phyloP scores from a whole-genome alignment of 495 filamentous ascomycete species.

The Talaromyces trachyspermus region DNA sequence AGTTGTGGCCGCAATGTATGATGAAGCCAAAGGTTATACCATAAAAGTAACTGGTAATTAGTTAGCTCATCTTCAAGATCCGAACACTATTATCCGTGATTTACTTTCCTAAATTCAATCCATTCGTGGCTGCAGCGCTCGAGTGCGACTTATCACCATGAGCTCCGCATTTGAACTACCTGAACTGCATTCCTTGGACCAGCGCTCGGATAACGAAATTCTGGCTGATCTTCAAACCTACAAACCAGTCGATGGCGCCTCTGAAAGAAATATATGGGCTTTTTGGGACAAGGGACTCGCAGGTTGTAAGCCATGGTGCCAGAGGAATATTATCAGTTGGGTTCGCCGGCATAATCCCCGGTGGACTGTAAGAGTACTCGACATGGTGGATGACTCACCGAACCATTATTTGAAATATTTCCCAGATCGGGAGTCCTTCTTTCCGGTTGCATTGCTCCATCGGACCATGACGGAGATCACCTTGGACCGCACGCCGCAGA shows the following conservation, averaged over 20 bases:
- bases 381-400: constrained; percentile 13
- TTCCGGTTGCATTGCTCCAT: constrained; percentile 12
- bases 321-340: constrained; percentile 20
- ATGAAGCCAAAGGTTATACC: background rate
- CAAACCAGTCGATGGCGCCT: constrained; percentile 9
- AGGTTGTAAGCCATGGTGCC: constrained; percentile 14
- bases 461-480: constrained; percentile 10
- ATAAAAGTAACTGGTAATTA: background rate
- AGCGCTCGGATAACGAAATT: constrained; percentile 1
- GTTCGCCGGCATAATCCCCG: constrained; percentile 10
- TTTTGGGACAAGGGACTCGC: constrained; percentile 19
- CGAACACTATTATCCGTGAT: background rate
- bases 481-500: constrained; percentile 18
- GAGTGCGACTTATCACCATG: background rate
- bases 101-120: background rate
- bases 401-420: constrained; percentile 8
- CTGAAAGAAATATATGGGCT: constrained; percentile 21
- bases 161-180: background rate
- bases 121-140: background rate
- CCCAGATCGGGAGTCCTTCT: background rate
- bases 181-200: background rate
- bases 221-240: constrained; percentile 4
- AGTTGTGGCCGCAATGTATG: background rate
- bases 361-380: constrained; percentile 18
- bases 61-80: background rate